phyloP scores from a whole-genome alignment of 495 filamentous ascomycete genomes.

The Paragyromitra xinjiangensis region DNA sequence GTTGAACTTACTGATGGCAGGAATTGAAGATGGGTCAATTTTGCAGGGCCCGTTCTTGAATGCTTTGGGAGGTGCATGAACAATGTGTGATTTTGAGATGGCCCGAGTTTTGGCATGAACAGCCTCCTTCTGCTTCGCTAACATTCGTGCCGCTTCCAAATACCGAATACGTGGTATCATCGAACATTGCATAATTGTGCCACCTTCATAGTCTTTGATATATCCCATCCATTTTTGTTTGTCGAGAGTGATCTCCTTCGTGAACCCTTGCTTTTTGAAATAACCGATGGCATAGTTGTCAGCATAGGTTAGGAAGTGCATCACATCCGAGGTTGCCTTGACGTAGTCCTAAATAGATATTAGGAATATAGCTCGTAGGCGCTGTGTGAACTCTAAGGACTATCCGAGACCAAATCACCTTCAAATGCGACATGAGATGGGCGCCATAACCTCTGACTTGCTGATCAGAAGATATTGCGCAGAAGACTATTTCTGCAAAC shows the following conservation, averaged over 20 bases:
- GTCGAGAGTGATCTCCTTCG: conserved; percentile 95
- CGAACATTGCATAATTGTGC: conserved; percentile 98
- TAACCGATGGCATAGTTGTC: conserved; percentile 99
- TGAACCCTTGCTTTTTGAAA: conserved; percentile 99
- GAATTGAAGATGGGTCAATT: conserved; percentile 59
- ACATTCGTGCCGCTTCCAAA: conserved; percentile 91
- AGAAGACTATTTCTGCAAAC: conserved; percentile 99
- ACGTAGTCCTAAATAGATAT: conserved; percentile 75
- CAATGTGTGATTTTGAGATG: conserved; percentile 84
- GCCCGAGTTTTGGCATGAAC: conserved; percentile 94
- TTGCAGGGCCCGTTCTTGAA: conserved; percentile 68
- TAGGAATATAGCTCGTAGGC: conserved; percentile 18
- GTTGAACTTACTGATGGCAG: conserved; percentile 56
- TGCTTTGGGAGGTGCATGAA: conserved; percentile 77
- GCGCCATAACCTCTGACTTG: conserved; percentile 99
- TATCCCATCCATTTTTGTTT: conserved; percentile 97
- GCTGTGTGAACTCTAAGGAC: neutral
- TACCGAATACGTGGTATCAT: conserved; percentile 97
- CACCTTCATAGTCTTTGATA: conserved; percentile 99
- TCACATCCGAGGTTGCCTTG: conserved; percentile 92
- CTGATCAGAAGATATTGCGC: conserved; percentile 95
- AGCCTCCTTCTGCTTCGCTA: conserved; percentile 94
- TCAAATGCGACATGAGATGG: conserved; percentile 96
- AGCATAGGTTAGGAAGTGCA: conserved; percentile 98
- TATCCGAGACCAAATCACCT: conserved; percentile 58